Evolutionary conservation across 495 filamentous ascomycete species (phyloP), one percentile per base, ranked within the genome.

Genomic region (Lichenothelia convexa): DNA sequence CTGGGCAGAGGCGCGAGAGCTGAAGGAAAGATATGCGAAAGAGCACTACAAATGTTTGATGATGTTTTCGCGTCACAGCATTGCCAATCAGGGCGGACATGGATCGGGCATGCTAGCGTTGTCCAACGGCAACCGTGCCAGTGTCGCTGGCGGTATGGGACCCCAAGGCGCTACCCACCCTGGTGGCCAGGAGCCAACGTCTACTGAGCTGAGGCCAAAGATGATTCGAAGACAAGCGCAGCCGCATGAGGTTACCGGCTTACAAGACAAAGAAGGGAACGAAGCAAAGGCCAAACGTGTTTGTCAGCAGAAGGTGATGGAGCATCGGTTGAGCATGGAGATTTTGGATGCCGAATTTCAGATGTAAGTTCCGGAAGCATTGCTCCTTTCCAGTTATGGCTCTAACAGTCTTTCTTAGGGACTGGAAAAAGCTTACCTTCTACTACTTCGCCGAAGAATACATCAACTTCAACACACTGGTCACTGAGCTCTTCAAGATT

Each of bases 311-410:
- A 97, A 97, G 54, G 91, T 93, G 24, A 75, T 72, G 32, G 89
- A 95, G 47, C 86, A 95, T 58, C 77, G 81, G 29, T 68, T 97
- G 8, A 81, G 86, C 40, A 94, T 97, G 89, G 89, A 97, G 50
- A 94, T 97, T 40, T 70, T 97, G 11, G 89, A 97, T 57, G 89
- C 89, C n/a, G 89, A 97, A 55, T 97, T 92, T 54, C 89, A 97
- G 50, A 84, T 93, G 89, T 93, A 64, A 69, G 82, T 54, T 16
- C 24, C 8, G 24, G 24, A 8, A 7, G 24, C 13, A 3, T 30
- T 23, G 30, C 21, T 15, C 20, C 35, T n/a, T 11, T 29, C 17
- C 8, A 32, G 15, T 36, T 19, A n/a, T n/a, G n/a, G n/a, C n/a
- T n/a, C 20, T 23, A 40, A 51, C 36, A 49, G 38, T 15, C 30